Conservation (phyloP, 2,329 filamentous ascomycete species). For the Metarhizium guizhouense region DNA sequence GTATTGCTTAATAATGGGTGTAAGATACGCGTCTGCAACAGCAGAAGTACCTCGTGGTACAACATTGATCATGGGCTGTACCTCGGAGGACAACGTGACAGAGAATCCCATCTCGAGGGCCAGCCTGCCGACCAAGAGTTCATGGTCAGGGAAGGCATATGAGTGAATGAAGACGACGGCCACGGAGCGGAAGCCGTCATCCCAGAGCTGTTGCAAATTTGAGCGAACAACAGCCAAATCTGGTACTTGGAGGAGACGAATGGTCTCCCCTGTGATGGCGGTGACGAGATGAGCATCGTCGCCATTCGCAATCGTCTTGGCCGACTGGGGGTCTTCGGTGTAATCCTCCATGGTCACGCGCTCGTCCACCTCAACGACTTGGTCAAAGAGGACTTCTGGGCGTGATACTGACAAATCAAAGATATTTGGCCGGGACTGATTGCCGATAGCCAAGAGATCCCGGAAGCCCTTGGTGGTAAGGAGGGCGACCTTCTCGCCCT, state of each 20-base stretch:
- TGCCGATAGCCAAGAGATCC: constrained; percentile 63
- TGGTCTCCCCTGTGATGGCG: constrained; percentile 58
- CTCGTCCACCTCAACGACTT: constrained; percentile 63
- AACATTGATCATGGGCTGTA: constrained; percentile 32
- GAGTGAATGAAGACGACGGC: constrained; percentile 63
- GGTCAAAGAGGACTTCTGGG: constrained; percentile 59
- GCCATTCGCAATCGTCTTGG: constrained; percentile 32
- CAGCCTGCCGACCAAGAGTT: constrained; percentile 23
- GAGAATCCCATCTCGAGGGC: constrained; percentile 32
- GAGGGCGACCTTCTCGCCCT: constrained; percentile 62
- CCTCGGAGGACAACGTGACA: constrained; percentile 25
- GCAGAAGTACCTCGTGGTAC: constrained; percentile 33
- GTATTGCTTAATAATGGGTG: constrained; percentile 26
- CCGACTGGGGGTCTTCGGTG: constrained; percentile 52
- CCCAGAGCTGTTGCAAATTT: constrained; percentile 51
- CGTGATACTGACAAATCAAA: constrained; percentile 64
- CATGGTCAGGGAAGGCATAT: constrained; percentile 53
- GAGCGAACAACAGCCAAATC: constrained; percentile 41
- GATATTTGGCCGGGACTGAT: constrained; percentile 63
- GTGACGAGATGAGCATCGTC: constrained; percentile 50
- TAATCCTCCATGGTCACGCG: constrained; percentile 66
- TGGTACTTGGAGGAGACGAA: constrained; percentile 55
- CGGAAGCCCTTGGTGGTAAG: constrained; percentile 65
- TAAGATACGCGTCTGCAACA: constrained; percentile 32
- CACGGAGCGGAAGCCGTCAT: constrained; percentile 43